Base-by-base conservation (phyloP, 306 rosid genomes). In the Cyamopsis tetragonoloba region DNA sequence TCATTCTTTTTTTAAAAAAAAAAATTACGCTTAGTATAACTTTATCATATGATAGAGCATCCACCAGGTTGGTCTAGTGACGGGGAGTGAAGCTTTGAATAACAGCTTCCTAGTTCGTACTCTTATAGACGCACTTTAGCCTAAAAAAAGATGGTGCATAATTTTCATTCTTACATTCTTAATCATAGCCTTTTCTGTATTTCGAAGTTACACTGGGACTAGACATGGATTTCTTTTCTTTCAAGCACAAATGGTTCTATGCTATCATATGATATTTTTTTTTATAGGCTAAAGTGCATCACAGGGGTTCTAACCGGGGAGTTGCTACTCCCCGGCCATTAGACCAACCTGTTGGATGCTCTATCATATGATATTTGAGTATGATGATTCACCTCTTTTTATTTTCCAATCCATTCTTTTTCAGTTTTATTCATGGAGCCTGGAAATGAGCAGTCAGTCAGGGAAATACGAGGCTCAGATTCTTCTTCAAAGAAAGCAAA, bases 401-500 rank as follows among this genome's bases (percentile, higher is more conserved):
- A 3, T 13, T 47, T 42, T 50, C 13, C 70, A 4, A 31, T 26
- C 23, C 61, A 0, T 38, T 38, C 41, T 18, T 65, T 34, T 9
- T 11, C 43, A 54, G 67, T 41, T 59, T 51, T 17, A 23, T 43
- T 41, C 38, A 77, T 73, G 82, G 79, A 74, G 60, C 6, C 38
- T 9, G 37, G 12, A 56, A 32, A 4, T 62, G 73, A 77, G 38
- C 18, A 32, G 8, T 70, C 81, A 7, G 68, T 2, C 8, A 66
- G 71, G 66, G 81, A 61, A 66, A 32, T 47, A 41, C 65, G 47
- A 23, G 74, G 68, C 6, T 46, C 80, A 5, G 50, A n/a, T 24
- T 27, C 54, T 62, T 62, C 50, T 72, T 78, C 85, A 11, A 62
- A 74, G 76, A 84, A 77, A 54, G 51, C 50, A 32, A 81, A 70